Percentiles rank a stretch among this genome's conserved stretches.
Conservation (phyloP, 495 filamentous ascomycete species). For the Xylaria palmicola region DNA sequence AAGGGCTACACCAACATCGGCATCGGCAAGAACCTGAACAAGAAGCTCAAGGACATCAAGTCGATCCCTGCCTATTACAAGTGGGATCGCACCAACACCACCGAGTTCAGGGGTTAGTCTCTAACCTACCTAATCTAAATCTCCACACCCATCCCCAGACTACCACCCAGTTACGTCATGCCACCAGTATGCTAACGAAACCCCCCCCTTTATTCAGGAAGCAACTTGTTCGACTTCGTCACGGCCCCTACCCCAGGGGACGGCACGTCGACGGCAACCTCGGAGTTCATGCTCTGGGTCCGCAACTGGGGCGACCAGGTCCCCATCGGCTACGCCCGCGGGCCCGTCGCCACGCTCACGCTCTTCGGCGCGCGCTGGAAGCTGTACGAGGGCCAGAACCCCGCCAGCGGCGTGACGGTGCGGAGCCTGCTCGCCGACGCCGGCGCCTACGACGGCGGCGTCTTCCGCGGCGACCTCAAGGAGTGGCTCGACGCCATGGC, state of each 20-base stretch:
- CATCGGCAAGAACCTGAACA: conserved; percentile 37
- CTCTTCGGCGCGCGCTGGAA: conserved; percentile 41
- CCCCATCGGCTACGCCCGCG: conserved; percentile 36
- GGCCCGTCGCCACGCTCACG: conserved; percentile 28
- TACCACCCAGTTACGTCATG: neutral
- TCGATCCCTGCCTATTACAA: conserved; percentile 36
- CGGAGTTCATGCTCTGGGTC: conserved; percentile 45
- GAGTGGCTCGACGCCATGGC: conserved; percentile 39
- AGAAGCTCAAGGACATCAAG: conserved; percentile 32
- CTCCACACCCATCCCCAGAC: neutral
- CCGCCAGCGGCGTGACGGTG: conserved; percentile 37
- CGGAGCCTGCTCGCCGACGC: conserved; percentile 34
- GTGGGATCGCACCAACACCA: conserved; percentile 36
- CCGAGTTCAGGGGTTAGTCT: conserved; percentile 36
- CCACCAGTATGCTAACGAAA: conserved; percentile 1
- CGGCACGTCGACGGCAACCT: conserved; percentile 29
- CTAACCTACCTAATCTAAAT: neutral
- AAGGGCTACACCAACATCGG: conserved; percentile 44
- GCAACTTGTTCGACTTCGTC: conserved; percentile 44
- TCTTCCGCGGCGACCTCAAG: conserved; percentile 38
- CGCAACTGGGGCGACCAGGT: conserved; percentile 39
- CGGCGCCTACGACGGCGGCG: conserved; percentile 35
- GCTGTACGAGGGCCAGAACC: conserved; percentile 37
- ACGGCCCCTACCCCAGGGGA: conserved; percentile 32
- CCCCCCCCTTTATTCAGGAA: conserved; percentile 20